A percentile compares a stretch with the other conserved stretches of the same genome.
These are phyloP conservation scores for Solanum chiquidenum DNA, from an alignment of 257 asterid species.

Conservation along the genomic window DNA sequence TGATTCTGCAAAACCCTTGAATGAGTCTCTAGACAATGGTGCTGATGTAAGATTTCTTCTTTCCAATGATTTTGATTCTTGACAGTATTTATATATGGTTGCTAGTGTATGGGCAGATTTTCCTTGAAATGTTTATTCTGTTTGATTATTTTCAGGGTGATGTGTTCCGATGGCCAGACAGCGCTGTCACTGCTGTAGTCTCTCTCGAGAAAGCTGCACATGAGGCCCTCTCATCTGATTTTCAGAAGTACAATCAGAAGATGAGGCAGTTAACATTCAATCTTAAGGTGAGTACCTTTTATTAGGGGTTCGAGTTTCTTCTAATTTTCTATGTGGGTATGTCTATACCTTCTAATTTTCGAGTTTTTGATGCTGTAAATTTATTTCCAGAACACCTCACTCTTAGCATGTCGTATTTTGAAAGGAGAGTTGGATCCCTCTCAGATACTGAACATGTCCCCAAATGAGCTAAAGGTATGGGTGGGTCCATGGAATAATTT, in stretches of 20 bases:
- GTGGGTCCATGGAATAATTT: background rate
- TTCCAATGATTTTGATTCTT: background rate
- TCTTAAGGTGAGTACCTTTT: constrained; percentile 44
- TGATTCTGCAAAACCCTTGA: constrained; percentile 8
- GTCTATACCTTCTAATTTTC: no score
- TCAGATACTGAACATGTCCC: constrained; percentile 56
- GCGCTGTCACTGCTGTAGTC: constrained; percentile 45
- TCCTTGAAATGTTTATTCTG: background rate
- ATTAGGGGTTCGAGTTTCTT: background rate
- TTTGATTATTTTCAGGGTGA: constrained; percentile 26
- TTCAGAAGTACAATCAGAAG: constrained; percentile 70
- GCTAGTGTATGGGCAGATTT: background rate
- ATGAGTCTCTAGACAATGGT: constrained; percentile 27
- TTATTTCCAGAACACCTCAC: constrained; percentile 34
- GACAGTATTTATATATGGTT: background rate
- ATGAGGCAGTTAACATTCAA: constrained; percentile 59
- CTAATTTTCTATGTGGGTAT: background rate
- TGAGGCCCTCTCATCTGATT: constrained; percentile 40
- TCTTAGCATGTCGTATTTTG: constrained; percentile 55
- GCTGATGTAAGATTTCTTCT: constrained; percentile 15
- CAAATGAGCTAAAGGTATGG: constrained; percentile 72
- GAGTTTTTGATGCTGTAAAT: background rate
- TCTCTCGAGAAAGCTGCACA: constrained; percentile 75
- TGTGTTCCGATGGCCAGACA: constrained; percentile 51
- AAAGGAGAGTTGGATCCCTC: constrained; percentile 72